phyloP scores from a whole-genome alignment of 78 protist species.

The Acrasis kona region DNA sequence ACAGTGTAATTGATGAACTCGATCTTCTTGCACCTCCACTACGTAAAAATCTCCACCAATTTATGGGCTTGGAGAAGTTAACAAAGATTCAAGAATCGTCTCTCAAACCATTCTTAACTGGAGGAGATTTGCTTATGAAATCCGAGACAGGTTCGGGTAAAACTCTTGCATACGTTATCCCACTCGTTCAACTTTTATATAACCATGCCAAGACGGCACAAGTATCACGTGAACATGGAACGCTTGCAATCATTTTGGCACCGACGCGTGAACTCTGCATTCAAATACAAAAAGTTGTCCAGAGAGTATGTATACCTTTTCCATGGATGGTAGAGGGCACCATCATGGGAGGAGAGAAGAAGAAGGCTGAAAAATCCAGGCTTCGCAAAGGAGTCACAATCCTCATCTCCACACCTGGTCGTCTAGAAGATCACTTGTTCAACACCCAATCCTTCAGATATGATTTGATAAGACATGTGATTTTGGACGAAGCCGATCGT shows the following conservation, averaged over 20 bases:
- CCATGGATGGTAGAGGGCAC: conserved; percentile 50
- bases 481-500: conserved; percentile 87
- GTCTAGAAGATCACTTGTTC: conserved; percentile 64
- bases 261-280: conserved; percentile 84
- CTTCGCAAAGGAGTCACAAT: conserved; percentile 71
- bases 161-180: conserved; percentile 78
- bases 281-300: conserved; percentile 53
- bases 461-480: conserved; percentile 12
- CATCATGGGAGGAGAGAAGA: conserved; percentile 70
- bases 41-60: too few species aligned
- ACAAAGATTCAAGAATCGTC: conserved; percentile 19
- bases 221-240: conserved; percentile 37
- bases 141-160: conserved; percentile 88
- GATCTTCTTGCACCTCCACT: too few species aligned
- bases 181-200: conserved; percentile 35
- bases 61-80: conserved; percentile 17
- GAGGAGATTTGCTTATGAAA: conserved; percentile 39
- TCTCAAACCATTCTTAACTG: not conserved
- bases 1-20: too few species aligned
- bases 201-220: not conserved
- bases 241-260: conserved; percentile 46
- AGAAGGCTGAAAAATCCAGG: conserved; percentile 71
- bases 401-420: conserved; percentile 77
- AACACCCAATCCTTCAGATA: conserved; percentile 33
- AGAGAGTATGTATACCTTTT: conserved; percentile 25